Conservation (phyloP, 495 filamentous ascomycete genomes). For the Lophiostoma macrostomum region DNA sequence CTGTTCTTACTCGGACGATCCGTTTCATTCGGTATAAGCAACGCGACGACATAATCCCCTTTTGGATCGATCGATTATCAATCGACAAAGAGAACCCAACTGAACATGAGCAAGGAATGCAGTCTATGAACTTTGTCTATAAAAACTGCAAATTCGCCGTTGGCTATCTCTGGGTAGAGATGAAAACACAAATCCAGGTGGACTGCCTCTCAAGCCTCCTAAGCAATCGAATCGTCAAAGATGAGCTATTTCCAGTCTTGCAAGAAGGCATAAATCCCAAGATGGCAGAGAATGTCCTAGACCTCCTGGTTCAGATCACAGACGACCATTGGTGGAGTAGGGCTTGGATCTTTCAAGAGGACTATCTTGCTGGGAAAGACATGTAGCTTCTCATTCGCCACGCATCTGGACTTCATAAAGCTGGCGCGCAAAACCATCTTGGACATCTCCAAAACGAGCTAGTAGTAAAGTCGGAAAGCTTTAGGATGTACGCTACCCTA, state of each 20-base stretch:
- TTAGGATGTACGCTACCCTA: constrained; percentile 9
- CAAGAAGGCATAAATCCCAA: neutral
- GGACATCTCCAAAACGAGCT: constrained; percentile 2
- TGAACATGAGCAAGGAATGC: constrained; percentile 1
- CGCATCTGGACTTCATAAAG: constrained; percentile 1
- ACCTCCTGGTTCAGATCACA: constrained; percentile 6
- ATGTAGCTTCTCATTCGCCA: constrained; percentile 16
- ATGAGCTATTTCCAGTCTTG: constrained; percentile 2
- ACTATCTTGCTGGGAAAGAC: constrained; percentile 8
- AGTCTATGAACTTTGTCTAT: constrained; percentile 11
- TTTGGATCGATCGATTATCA: constrained; percentile 14
- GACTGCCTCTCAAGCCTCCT: constrained; percentile 3
- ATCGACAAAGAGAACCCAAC: neutral
- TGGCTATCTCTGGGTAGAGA: constrained; percentile 11
- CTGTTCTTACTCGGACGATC: constrained; percentile 9
- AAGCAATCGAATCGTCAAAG: constrained; percentile 6
- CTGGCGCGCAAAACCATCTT: constrained; percentile 1
- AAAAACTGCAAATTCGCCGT: constrained; percentile 6
- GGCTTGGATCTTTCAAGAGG: constrained; percentile 13
- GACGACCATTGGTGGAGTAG: constrained; percentile 10
- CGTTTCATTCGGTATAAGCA: constrained; percentile 12
- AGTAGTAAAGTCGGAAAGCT: constrained; percentile 10
- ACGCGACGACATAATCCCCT: constrained; percentile 6
- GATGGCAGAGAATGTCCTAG: neutral
- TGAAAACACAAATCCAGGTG: constrained; percentile 4